Conservation (phyloP, 176 grass and related monocot genomes). For the Carex littledalei region DNA sequence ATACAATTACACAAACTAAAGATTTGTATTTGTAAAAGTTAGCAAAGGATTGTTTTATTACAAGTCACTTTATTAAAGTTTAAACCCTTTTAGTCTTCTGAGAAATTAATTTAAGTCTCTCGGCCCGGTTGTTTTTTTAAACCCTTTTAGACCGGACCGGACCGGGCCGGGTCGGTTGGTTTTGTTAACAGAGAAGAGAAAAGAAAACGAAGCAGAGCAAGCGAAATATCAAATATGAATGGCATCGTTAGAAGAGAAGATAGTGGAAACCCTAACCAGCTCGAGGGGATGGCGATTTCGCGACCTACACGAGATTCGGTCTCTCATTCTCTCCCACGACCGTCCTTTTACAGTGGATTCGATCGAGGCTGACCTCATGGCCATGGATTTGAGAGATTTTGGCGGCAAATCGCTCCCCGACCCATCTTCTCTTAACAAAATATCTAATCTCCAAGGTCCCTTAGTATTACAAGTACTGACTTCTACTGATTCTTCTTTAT, state of each 20-base stretch:
- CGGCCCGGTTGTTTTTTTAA: no score
- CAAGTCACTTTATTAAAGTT: no score
- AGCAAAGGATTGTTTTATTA: no score
- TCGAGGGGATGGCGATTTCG: conserved; percentile 57
- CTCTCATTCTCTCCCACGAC: conserved; percentile 30
- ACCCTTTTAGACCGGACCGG: no score
- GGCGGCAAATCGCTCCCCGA: conserved; percentile 54
- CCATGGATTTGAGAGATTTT: conserved; percentile 58
- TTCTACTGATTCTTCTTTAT: neutral
- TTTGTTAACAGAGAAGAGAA: neutral
- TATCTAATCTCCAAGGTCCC: conserved; percentile 57
- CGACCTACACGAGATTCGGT: conserved; percentile 34
- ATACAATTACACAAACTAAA: no score
- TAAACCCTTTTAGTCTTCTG: no score
- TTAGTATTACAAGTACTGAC: conserved; percentile 49
- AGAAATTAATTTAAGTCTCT: no score
- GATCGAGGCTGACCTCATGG: conserved; percentile 57
- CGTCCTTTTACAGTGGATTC: conserved; percentile 35
- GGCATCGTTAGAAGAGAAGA: neutral
- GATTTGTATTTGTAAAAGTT: no score
- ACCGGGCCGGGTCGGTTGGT: neutral
- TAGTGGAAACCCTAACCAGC: conserved; percentile 37
- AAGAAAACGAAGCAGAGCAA: neutral
- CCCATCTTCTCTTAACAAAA: conserved; percentile 32
- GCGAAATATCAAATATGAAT: neutral